phyloP scores from a whole-genome alignment of 768 basidiomycete genomes.

The Suillus decipiens region DNA sequence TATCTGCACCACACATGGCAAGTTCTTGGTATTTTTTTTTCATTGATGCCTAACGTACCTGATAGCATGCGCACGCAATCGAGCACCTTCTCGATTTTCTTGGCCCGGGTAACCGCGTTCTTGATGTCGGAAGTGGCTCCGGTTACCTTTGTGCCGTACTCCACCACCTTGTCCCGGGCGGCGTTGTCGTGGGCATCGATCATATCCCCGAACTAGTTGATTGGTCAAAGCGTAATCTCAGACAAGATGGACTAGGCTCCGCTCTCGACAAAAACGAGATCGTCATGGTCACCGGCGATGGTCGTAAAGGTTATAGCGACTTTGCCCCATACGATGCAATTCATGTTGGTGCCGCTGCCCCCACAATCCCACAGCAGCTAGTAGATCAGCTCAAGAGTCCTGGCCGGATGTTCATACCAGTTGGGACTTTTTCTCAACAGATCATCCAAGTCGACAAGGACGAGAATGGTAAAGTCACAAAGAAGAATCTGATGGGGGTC shows the following conservation, averaged over 20 bases:
- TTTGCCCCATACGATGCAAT: conserved; percentile 73
- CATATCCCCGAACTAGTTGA: conserved; percentile 81
- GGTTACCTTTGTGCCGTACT: conserved; percentile 87
- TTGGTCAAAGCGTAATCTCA: conserved; percentile 68
- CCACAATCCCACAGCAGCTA: conserved; percentile 65
- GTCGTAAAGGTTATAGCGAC: conserved; percentile 59
- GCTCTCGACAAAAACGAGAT: conserved; percentile 59
- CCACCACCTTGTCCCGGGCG: conserved; percentile 65
- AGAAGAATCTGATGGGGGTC: conserved; percentile 78
- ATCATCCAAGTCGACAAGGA: conserved; percentile 85
- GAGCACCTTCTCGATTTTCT: conserved; percentile 78
- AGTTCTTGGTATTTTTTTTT: conserved; percentile 8
- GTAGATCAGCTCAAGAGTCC: conserved; percentile 77
- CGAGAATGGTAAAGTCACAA: conserved; percentile 59
- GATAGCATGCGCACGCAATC: conserved; percentile 80
- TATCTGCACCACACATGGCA: conserved; percentile 97
- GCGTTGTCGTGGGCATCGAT: conserved; percentile 85
- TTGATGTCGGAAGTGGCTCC: conserved; percentile 90
- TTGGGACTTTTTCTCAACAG: conserved; percentile 62
- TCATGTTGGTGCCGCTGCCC: conserved; percentile 93
- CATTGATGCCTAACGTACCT: background rate
- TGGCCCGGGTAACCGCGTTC: conserved; percentile 67
- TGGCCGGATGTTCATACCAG: conserved; percentile 91
- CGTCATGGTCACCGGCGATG: conserved; percentile 74
- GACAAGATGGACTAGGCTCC: conserved; percentile 59